Percentiles rank a stretch among this genome's conserved stretches.
Conservation (phyloP, 1,284 basidiomycete species). For the Rhodofomes roseus region DNA sequence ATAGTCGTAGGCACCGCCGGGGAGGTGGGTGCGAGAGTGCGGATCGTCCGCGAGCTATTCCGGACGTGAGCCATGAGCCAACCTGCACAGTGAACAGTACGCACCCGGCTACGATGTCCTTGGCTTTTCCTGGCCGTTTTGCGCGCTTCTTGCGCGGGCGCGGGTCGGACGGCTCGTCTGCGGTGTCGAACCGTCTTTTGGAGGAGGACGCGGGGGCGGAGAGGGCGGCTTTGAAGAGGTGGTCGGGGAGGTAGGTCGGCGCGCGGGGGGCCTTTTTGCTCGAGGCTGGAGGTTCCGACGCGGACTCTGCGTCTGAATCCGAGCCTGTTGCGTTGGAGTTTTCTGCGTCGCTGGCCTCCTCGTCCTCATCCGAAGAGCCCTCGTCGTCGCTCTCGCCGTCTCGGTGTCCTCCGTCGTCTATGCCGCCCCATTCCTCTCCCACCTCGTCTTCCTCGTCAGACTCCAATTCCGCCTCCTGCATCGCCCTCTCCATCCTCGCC, state of each 20-base stretch:
- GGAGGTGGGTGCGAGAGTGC: constrained; percentile 23
- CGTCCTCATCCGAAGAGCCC: background rate
- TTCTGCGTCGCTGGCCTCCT: background rate
- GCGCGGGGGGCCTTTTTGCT: background rate
- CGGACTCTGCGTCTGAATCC: background rate
- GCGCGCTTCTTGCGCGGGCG: constrained; percentile 13
- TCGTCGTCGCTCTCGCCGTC: background rate
- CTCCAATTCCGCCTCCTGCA: constrained; percentile 30
- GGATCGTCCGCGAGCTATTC: constrained; percentile 28
- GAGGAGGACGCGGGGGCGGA: constrained; percentile 14
- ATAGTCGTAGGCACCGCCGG: constrained; percentile 11
- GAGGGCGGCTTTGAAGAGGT: constrained; percentile 32
- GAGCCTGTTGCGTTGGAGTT: background rate
- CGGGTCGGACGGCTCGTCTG: constrained; percentile 5
- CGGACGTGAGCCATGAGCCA: too few species aligned
- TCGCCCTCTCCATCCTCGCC: constrained; percentile 31
- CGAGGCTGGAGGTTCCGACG: background rate
- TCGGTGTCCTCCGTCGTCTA: background rate
- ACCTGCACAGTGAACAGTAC: too few species aligned
- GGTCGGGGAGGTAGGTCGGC: constrained; percentile 30
- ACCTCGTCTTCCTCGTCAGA: constrained; percentile 28
- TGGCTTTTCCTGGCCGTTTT: constrained; percentile 25
- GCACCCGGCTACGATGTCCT: constrained; percentile 31
- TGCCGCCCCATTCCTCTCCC: background rate
- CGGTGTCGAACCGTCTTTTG: constrained; percentile 7